Conservation (phyloP, 305 asterid genomes). For the Fraxinus platypoda region DNA sequence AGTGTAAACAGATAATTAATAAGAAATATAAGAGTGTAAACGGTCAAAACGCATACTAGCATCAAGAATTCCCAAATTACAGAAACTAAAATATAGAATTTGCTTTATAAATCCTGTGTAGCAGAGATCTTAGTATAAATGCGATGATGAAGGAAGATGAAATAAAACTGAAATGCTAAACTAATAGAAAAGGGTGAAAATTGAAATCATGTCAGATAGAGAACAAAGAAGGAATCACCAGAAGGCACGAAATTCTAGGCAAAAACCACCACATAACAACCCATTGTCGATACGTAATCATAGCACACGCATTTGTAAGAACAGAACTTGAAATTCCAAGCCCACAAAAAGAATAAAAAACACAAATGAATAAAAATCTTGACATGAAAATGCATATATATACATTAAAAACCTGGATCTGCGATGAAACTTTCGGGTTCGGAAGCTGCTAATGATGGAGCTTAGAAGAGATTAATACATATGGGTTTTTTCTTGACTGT, state of each 20-base stretch:
- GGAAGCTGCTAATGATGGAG: not conserved
- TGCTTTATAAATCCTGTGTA: not conserved
- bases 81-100: not conserved
- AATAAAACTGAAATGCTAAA: not conserved
- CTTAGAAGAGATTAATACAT: not conserved
- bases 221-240: not conserved
- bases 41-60: not conserved
- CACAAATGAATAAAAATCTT: not conserved
- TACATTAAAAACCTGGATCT: not conserved
- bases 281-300: not conserved
- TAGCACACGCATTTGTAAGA: not conserved
- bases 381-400: not conserved
- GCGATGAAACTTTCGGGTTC: not conserved
- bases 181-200: not conserved
- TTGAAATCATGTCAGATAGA: not conserved
- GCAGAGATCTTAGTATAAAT: not conserved
- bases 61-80: not conserved
- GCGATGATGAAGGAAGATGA: not conserved
- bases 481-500: not conserved
- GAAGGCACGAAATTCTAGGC: not conserved
- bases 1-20: not conserved
- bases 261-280: not conserved
- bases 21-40: not conserved
- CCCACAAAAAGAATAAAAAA: not conserved
- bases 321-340: not conserved